Evolutionary conservation across 1,284 basidiomycete genomes (phyloP).

Genomic region (Thecaphora frezii): DNA sequence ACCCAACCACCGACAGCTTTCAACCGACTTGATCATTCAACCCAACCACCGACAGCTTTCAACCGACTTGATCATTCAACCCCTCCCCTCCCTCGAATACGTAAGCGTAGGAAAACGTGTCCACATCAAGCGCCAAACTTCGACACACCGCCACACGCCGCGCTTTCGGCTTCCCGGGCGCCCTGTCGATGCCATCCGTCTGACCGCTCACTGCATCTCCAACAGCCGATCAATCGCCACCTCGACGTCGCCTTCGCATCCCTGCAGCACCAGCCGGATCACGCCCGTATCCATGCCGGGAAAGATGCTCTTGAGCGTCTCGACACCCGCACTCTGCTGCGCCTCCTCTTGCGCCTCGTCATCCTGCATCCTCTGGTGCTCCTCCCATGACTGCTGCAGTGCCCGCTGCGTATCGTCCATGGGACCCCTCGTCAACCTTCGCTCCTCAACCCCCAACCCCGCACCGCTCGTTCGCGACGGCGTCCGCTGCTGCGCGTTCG

Average conservation of each 20-base stretch:
- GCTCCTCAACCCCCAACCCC: neutral
- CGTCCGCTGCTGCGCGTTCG: slow-evolving; percentile 6
- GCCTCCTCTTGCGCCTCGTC: slow-evolving; percentile 22
- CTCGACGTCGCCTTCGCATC: slow-evolving; percentile 45
- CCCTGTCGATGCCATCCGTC: no score
- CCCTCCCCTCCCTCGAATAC: no score
- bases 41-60: no score
- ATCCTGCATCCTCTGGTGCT: slow-evolving; percentile 12
- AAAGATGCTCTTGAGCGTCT: slow-evolving; percentile 50
- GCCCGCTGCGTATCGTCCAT: slow-evolving; percentile 18
- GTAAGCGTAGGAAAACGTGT: no score
- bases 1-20: no score
- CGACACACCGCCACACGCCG: no score
- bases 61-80: no score
- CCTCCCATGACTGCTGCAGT: slow-evolving; percentile 27
- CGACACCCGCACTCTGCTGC: slow-evolving; percentile 34
- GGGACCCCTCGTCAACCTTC: neutral
- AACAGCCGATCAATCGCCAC: slow-evolving; percentile 48
- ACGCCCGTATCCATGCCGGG: slow-evolving; percentile 43
- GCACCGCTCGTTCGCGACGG: neutral
- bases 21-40: no score
- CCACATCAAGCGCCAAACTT: no score
- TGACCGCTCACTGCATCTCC: slow-evolving; percentile 35
- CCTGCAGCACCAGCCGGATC: slow-evolving; percentile 46
- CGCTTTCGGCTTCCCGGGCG: no score